These are phyloP conservation scores for Cryptosporidium baileyi DNA, from an alignment of 169 alveolate species.

Conservation along the genomic window DNA sequence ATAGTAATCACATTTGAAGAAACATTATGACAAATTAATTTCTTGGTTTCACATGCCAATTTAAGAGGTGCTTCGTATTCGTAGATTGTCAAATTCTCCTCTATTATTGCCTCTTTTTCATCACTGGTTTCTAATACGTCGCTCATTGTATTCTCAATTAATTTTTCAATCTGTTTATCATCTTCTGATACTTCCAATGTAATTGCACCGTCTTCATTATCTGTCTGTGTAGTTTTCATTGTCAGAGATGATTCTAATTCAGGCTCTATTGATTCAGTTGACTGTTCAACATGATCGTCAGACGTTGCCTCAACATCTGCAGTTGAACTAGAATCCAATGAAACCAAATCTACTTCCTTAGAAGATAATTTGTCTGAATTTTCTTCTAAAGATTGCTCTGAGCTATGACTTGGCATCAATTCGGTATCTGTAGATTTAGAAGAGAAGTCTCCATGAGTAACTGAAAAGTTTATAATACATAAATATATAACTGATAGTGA, in stretches of 20 bases:
- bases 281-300: neutral
- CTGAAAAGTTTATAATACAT: too few species aligned
- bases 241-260: neutral
- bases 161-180: neutral
- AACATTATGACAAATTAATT: constrained; percentile 14
- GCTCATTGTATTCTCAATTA: neutral
- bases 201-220: neutral
- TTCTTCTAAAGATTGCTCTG: too few species aligned
- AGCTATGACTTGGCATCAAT: too few species aligned
- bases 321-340: neutral
- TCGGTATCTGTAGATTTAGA: too few species aligned
- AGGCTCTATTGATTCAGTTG: neutral
- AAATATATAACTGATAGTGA: too few species aligned
- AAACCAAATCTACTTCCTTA: neutral
- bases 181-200: neutral
- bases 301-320: neutral
- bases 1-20: constrained; percentile 45
- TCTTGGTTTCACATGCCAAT: constrained; percentile 35
- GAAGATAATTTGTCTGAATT: too few species aligned
- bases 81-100: neutral
- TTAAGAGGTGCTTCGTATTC: constrained; percentile 12
- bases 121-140: neutral
- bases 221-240: neutral
- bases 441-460: too few species aligned
- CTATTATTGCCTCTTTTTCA: neutral